A percentile compares a stretch with the other conserved stretches of the same genome.
Evolutionary conservation across 1,139 yeast genomes (phyloP).

Genomic region (Sugiyamaella sp.): DNA sequence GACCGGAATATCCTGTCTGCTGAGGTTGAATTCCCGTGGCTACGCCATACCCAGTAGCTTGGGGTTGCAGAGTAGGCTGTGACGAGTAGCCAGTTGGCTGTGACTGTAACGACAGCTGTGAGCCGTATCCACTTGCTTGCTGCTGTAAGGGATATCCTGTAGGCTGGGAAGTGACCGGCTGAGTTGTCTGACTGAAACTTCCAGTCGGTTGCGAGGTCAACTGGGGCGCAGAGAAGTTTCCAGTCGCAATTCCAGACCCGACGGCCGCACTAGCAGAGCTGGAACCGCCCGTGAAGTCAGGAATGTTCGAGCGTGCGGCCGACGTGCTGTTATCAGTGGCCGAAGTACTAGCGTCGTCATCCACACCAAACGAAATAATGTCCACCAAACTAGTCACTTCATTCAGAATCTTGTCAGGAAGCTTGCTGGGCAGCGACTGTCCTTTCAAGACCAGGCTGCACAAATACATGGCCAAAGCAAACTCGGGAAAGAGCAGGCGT

Average conservation of each 20-base stretch:
- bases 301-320: conserved; percentile 36
- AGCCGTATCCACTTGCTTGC: conserved; percentile 17
- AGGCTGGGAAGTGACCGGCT: conserved; percentile 42
- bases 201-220: conserved; percentile 43
- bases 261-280: conserved; percentile 32
- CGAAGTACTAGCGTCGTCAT: conserved; percentile 44
- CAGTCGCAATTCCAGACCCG: conserved; percentile 36
- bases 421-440: conserved; percentile 67
- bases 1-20: conserved; percentile 36
- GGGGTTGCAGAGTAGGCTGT: conserved; percentile 36
- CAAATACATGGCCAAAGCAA: conserved; percentile 88
- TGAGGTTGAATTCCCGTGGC: conserved; percentile 43
- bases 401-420: conserved; percentile 74
- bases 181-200: conserved; percentile 32
- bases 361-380: conserved; percentile 78
- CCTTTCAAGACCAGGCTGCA: conserved; percentile 81
- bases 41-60: conserved; percentile 45
- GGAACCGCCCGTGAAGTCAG: conserved; percentile 34
- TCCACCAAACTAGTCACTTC: conserved; percentile 90
- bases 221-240: conserved; percentile 28
- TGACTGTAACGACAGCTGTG: conserved; percentile 31
- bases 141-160: conserved; percentile 38
- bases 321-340: not conserved
- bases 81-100: conserved; percentile 46
- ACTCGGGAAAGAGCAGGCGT: conserved; percentile 85